Evolutionary conservation across 306 rosid species (phyloP).

Genomic region (Purshia tridentata): DNA sequence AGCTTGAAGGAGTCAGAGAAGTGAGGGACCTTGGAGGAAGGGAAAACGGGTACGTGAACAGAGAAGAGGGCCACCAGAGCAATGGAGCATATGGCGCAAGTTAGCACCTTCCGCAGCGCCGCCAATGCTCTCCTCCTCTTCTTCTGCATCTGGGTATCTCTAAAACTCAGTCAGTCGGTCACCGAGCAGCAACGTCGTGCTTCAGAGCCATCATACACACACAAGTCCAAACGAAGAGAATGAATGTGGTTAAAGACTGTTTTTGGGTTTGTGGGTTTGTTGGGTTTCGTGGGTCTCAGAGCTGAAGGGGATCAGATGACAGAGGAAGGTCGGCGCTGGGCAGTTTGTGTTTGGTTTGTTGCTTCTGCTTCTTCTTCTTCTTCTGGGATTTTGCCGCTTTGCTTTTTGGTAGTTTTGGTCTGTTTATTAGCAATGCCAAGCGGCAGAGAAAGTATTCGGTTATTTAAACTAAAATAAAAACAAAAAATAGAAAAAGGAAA

Average conservation of each 20-base stretch:
- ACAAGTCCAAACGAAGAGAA: not conserved
- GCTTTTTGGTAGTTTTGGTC: slow-evolving; percentile 1
- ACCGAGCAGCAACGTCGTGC: too few relatives aligned
- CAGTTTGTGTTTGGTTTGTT: not conserved
- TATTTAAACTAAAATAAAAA: not conserved
- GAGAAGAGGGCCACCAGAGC: slow-evolving; percentile 56
- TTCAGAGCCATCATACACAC: not conserved
- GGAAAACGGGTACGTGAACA: slow-evolving; percentile 54
- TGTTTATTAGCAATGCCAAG: not conserved
- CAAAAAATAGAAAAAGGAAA: not conserved
- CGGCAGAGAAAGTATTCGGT: not conserved
- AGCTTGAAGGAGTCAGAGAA: slow-evolving; percentile 62
- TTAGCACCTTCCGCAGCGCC: slow-evolving; percentile 59
- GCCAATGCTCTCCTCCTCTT: slow-evolving; percentile 43
- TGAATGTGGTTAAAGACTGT: not conserved
- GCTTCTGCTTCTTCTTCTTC: not conserved
- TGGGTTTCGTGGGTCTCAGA: not conserved
- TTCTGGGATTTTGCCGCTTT: slow-evolving; percentile 20
- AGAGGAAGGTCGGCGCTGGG: not conserved
- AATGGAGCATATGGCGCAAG: slow-evolving; percentile 55
- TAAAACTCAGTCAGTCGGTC: not conserved
- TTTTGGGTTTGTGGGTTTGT: not conserved
- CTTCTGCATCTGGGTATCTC: slow-evolving; percentile 56
- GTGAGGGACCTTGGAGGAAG: slow-evolving; percentile 52
- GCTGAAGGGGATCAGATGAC: not conserved